Evolutionary conservation across 2,329 filamentous ascomycete genomes (phyloP), one percentile per base, ranked within the genome.

Genomic region (Akanthomyces lecanii): DNA sequence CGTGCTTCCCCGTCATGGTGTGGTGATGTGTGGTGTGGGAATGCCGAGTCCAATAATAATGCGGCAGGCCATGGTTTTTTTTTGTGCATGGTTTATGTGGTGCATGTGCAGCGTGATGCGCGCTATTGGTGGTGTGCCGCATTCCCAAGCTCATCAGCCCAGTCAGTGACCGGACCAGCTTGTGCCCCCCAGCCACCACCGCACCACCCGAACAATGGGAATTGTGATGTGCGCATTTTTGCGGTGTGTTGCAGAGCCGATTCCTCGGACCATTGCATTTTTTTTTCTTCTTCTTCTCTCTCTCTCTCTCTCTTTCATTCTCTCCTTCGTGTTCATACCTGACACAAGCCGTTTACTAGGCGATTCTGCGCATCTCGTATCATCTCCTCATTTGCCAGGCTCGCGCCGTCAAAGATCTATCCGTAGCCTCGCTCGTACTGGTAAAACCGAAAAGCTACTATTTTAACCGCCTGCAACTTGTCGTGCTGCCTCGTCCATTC

Each of bases 171-270:
- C 44, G 21, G n/a, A 25, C 33, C 33, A 36, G 33, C 33, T 36
- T 36, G 7, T 36, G 33, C 33, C 33, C 33, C 28, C 28, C 28
- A 30, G 28, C 28, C 47, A 42, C 42, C 55, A 50, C 45, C 30
- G 12, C 55, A 50, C 45, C 30, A 23, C 55, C 16, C 12, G 44
- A 30, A 59, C 56, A 59, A 59, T 51, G 45, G 33, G 56, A 59
- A 59, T 59, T 59, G 56, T 59, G 56, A 48, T 38, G 44, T 18
- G 56, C 56, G 56, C 45, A 28, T 55, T 11, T 7, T 10, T 40
- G 56, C 42, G 11, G 33, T 36, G 48, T 50, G 23, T 56, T 45
- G 53, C 40, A 56, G 36, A 44, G 38, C 12, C 38, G 38, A 57
- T 30, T 44, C n/a, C 38, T 44, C 51, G 30, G 30, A 16, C 14